A percentile compares a stretch with the other conserved stretches of the same genome.
Conservation (phyloP, 345 rosid genomes). For the Citrus australasica region DNA sequence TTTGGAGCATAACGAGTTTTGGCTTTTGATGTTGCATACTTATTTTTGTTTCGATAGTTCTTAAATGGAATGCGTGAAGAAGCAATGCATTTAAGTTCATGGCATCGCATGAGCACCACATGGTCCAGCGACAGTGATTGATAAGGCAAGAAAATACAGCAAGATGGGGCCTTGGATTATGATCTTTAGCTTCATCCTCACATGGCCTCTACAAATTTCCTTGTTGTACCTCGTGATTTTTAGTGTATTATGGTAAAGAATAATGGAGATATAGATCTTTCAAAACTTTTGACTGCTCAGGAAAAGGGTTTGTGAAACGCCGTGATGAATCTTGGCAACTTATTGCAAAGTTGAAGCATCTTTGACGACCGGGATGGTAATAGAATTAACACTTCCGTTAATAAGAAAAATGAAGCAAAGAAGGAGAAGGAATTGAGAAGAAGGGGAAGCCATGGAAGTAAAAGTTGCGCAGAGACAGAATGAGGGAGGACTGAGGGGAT, state of each 20-base stretch:
- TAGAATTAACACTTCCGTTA: not conserved
- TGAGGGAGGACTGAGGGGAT: not conserved
- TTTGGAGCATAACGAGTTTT: not conserved
- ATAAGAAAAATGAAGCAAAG: not conserved
- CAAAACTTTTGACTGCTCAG: slow-evolving; percentile 17
- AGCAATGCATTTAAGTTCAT: slow-evolving; percentile 15
- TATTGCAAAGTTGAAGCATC: slow-evolving; percentile 63
- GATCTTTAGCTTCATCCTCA: not conserved
- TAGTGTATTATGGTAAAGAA: slow-evolving; percentile 8
- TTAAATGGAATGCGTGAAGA: slow-evolving; percentile 3
- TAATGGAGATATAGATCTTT: slow-evolving; percentile 12
- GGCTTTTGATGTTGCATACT: not conserved
- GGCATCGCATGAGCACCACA: slow-evolving; percentile 25
- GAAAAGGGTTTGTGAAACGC: slow-evolving; percentile 15
- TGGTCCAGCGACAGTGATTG: slow-evolving; percentile 22
- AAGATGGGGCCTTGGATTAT: not conserved
- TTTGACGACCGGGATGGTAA: slow-evolving; percentile 42
- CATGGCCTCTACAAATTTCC: slow-evolving; percentile 8
- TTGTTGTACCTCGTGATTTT: not conserved
- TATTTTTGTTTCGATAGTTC: not conserved
- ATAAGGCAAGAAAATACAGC: not conserved
- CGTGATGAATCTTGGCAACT: slow-evolving; percentile 41
- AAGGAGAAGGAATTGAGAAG: slow-evolving; percentile 13
- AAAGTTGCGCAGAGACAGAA: not conserved
- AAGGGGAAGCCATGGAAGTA: slow-evolving; percentile 33